phyloP scores from a whole-genome alignment of 805 yeast genomes.

The Candida krabiensis region DNA sequence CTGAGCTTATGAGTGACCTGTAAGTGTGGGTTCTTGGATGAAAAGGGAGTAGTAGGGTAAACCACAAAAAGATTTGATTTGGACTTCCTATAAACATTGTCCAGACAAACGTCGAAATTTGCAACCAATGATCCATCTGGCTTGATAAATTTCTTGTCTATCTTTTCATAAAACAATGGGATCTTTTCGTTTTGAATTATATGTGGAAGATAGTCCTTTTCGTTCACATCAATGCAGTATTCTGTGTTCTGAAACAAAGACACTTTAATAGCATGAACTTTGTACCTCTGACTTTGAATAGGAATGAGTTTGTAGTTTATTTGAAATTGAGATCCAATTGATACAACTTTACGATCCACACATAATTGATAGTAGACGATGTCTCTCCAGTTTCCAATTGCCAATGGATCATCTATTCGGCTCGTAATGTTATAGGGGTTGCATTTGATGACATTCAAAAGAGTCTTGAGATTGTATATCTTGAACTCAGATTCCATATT shows the following conservation, averaged over 20 bases:
- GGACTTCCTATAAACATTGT: constrained; percentile 7
- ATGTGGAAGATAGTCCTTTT: constrained; percentile 3
- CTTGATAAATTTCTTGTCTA: not conserved
- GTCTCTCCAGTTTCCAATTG: constrained; percentile 35
- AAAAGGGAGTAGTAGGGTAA: constrained; percentile 22
- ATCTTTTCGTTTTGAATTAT: constrained; percentile 18
- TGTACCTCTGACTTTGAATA: constrained; percentile 16
- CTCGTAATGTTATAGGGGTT: constrained; percentile 3
- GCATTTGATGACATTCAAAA: constrained; percentile 18
- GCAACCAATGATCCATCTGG: constrained; percentile 7
- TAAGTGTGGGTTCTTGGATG: constrained; percentile 16
- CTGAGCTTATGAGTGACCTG: constrained; percentile 23
- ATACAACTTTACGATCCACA: constrained; percentile 17
- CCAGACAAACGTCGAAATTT: constrained; percentile 8
- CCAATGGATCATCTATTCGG: constrained; percentile 17
- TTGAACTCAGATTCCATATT: constrained; percentile 1
- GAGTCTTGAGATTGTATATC: constrained; percentile 6
- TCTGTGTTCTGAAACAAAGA: constrained; percentile 24
- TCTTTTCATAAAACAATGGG: constrained; percentile 11
- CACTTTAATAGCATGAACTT: constrained; percentile 22
- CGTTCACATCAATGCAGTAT: constrained; percentile 8
- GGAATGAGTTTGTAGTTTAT: constrained; percentile 26
- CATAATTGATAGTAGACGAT: constrained; percentile 25
- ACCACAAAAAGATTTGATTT: constrained; percentile 8
- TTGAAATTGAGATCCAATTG: constrained; percentile 18